Base-by-base conservation (phyloP, 1,139 yeast genomes). In the Scheffersomyces stambukii region DNA sequence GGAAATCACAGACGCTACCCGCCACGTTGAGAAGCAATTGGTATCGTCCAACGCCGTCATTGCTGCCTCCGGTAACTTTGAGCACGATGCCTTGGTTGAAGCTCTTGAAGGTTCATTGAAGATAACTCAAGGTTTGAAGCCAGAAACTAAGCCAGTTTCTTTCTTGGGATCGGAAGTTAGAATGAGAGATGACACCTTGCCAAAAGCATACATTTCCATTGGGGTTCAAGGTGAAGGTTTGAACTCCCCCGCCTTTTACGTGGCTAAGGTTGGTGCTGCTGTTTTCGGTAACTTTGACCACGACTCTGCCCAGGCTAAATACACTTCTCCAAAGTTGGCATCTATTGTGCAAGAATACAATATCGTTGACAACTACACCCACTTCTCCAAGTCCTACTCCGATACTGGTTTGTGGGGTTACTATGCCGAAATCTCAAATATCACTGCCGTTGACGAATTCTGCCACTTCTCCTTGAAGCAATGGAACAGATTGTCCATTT, bases 321-420 rank as follows among this genome's bases (percentile, higher is more conserved):
- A 75, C 68, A 81, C 85, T 55, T 91, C 95, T 57, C 77, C 95
- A 42, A 86, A 86, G 67, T 75, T 91, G 52, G 77, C 94, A 39
- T 77, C 81, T 53, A 69, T 77, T 51, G 76, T 82, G 41, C 74
- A 69, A 58, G 85, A 78, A 53, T 76, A 77, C 65, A 83, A 79
- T 57, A 64, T 82, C 53, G 81, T 80, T 50, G 88, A 81, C 55
- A 65, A 72, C 42, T 81, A 69, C 67, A 59, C 71, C 46, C 91
- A 81, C 62, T 82, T 79, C 70, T 75, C 85, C 42, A 59, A 60
- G 33, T 77, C 85, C 29, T 81, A 76, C 70, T 70, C 82, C 43
- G 86, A 81, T 60, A 65, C 80, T 35, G 91, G 93, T 52, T 72
- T 83, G 57, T 83, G 88, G 86, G 94, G 94, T 53, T 78, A 79